Conservation (phyloP, 106 monocot genomes). For the Amphibolis antarctica region DNA sequence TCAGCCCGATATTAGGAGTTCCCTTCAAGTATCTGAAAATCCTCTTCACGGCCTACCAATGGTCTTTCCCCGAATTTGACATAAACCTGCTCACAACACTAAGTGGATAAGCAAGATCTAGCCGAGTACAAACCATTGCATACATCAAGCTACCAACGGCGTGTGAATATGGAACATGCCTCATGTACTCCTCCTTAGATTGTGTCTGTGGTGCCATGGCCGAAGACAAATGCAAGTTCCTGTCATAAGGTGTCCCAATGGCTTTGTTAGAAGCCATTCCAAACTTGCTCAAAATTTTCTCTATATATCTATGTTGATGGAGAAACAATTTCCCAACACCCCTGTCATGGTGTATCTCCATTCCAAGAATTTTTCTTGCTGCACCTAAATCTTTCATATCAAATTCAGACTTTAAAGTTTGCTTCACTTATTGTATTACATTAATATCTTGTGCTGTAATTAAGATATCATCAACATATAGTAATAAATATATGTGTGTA, state of each 20-base stretch:
- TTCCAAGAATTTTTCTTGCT: neutral
- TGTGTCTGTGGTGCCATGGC: neutral
- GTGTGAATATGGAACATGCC: neutral
- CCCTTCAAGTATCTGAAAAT: slow-evolving; percentile 1
- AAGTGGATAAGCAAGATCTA: neutral
- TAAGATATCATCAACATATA: slow-evolving; percentile 1
- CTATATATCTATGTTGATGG: neutral
- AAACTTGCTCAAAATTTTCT: neutral
- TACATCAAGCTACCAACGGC: neutral
- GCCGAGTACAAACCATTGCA: neutral
- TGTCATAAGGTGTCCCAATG: neutral
- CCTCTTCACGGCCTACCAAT: slow-evolving; percentile 4
- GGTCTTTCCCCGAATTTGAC: neutral
- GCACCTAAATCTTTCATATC: neutral
- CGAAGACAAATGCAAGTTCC: neutral
- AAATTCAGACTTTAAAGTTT: neutral
- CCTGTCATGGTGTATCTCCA: neutral
- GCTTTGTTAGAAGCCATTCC: neutral
- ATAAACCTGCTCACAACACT: neutral
- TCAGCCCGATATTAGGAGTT: neutral
- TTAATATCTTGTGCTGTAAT: neutral
- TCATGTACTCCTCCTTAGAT: neutral
- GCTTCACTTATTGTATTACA: neutral
- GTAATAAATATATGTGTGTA: neutral
- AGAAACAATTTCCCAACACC: neutral